Evolutionary conservation across 2,329 filamentous ascomycete genomes (phyloP).

Genomic region (Pestalotiopsis sp.): DNA sequence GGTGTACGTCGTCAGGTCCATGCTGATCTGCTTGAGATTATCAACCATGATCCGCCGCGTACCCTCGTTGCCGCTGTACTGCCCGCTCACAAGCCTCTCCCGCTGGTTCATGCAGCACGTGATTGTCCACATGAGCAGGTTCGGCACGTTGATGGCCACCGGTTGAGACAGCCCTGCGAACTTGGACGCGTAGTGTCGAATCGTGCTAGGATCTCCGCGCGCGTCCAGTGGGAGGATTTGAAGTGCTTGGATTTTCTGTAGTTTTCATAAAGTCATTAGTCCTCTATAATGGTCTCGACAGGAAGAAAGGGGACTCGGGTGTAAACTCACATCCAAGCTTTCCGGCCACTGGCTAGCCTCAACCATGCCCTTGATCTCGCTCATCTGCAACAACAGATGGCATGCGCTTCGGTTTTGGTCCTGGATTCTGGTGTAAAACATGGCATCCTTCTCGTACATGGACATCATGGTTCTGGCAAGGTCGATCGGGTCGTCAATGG

Average conservation of each 20-base stretch:
- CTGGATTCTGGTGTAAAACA: conserved; percentile 62
- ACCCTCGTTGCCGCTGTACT: conserved; percentile 74
- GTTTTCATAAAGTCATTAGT: conserved; percentile 12
- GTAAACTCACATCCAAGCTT: conserved; percentile 58
- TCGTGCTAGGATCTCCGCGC: conserved; percentile 72
- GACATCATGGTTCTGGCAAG: conserved; percentile 63
- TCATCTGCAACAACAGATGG: conserved; percentile 61
- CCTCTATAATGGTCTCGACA: neutral
- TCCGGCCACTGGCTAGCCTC: conserved; percentile 59
- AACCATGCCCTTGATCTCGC: conserved; percentile 60
- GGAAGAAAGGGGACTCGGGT: conserved; percentile 14
- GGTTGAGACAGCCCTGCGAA: conserved; percentile 80
- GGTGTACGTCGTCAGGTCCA: conserved; percentile 92
- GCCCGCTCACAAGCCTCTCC: conserved; percentile 67
- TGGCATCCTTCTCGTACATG: conserved; percentile 63
- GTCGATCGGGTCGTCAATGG: conserved; percentile 63
- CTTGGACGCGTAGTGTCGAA: conserved; percentile 78
- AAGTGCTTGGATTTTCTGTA: conserved; percentile 71
- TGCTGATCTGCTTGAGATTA: conserved; percentile 76
- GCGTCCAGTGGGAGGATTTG: conserved; percentile 81
- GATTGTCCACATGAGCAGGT: conserved; percentile 92
- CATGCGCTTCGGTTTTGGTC: conserved; percentile 60
- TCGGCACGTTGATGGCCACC: conserved; percentile 86
- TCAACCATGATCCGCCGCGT: conserved; percentile 67
- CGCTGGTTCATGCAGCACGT: conserved; percentile 81